Conservation (phyloP, 129 eudicot genomes). For the Pulicaria dysenterica region DNA sequence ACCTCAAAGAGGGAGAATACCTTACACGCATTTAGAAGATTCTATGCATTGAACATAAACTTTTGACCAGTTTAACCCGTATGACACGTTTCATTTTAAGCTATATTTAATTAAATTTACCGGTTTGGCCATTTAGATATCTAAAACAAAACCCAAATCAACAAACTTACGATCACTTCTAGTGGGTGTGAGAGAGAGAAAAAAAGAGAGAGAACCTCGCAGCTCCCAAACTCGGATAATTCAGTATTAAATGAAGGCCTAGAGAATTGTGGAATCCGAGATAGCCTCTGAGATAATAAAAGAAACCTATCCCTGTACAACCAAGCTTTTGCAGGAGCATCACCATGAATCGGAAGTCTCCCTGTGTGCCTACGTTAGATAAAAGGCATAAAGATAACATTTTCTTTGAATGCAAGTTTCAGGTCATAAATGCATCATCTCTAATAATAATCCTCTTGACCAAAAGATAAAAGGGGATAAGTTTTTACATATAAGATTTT, state of each 20-base stretch:
- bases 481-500: background rate
- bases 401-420: background rate
- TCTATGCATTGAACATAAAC: background rate
- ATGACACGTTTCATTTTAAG: background rate
- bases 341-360: slow-evolving; percentile 78
- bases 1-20: no score
- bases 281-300: slow-evolving; percentile 78
- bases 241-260: slow-evolving; percentile 68
- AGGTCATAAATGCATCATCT: background rate
- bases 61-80: background rate
- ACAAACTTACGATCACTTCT: background rate
- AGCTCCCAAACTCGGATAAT: slow-evolving; percentile 65
- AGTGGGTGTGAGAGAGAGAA: slow-evolving; percentile 8
- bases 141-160: background rate
- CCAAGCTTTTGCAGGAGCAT: slow-evolving; percentile 75
- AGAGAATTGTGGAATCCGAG: slow-evolving; percentile 83
- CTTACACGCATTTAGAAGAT: background rate
- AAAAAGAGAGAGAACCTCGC: slow-evolving; percentile 58
- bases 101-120: background rate
- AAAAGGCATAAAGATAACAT: background rate
- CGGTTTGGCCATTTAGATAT: background rate
- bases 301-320: slow-evolving; percentile 87
- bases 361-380: slow-evolving; percentile 60
- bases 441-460: background rate
- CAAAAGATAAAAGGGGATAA: background rate